Conservation (phyloP, 148 eudicot species). For the Simmondsia chinensis region DNA sequence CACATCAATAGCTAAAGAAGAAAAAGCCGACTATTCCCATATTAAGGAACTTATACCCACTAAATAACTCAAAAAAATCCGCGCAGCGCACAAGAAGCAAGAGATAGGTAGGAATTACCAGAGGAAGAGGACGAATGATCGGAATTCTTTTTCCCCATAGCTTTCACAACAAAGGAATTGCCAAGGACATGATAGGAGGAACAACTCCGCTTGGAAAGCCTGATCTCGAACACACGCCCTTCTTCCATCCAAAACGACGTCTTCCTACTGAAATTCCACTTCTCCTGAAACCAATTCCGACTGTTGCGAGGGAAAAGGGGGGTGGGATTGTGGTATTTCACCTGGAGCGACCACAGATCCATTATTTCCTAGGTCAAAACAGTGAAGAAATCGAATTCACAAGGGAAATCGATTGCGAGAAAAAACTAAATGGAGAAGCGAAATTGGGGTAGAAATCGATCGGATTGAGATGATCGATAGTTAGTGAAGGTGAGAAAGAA, state of each 20-base stretch:
- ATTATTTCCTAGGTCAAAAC: conserved; percentile 6
- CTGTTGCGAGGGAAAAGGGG: conserved; percentile 25
- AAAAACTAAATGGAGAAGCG: no score
- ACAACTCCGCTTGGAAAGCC: conserved; percentile 18
- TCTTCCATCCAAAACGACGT: conserved; percentile 16
- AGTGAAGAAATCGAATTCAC: not conserved
- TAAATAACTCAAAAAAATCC: not conserved
- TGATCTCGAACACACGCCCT: conserved; percentile 32
- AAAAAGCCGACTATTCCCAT: no score
- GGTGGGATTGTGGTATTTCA: conserved; percentile 30
- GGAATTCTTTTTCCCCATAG: conserved; percentile 51
- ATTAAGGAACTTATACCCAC: not conserved
- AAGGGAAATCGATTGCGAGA: not conserved
- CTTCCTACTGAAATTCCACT: conserved; percentile 13
- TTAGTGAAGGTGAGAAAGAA: not conserved
- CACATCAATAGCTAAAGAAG: no score
- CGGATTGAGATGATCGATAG: not conserved
- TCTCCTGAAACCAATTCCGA: conserved; percentile 22
- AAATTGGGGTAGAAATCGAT: not conserved
- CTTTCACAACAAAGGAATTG: conserved; percentile 27
- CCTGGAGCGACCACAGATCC: conserved; percentile 73
- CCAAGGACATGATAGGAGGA: conserved; percentile 8
- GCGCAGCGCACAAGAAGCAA: no score
- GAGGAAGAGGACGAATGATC: conserved; percentile 45
- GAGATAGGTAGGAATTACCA: conserved; percentile 22